phyloP scores from a whole-genome alignment of 2,329 filamentous ascomycete genomes.

The Colletotrichum destructivum region DNA sequence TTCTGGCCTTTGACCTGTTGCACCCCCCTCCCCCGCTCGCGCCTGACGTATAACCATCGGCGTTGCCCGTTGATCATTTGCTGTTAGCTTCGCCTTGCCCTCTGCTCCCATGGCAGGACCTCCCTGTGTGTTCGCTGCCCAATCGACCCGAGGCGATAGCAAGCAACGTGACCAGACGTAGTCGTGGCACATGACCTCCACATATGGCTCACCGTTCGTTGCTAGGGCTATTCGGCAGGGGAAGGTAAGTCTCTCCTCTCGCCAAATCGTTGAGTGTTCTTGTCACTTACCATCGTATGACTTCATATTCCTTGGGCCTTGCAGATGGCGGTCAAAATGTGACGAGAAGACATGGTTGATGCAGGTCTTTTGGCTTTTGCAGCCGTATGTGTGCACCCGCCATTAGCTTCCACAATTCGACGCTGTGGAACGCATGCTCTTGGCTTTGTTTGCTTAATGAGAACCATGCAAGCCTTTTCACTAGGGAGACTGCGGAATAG shows the following conservation, averaged over 20 bases:
- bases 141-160: conserved; percentile 34
- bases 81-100: conserved; percentile 39
- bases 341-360: conserved; percentile 41
- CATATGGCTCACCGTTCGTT: conserved; percentile 33
- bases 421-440: conserved; percentile 33
- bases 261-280: conserved; percentile 1
- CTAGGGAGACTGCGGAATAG: conserved; percentile 2
- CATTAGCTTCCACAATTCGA: conserved; percentile 33
- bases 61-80: conserved; percentile 30
- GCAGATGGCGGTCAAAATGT: conserved; percentile 42
- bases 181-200: conserved; percentile 39
- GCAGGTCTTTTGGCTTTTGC: conserved; percentile 37
- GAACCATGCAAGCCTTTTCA: conserved; percentile 20
- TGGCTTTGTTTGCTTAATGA: conserved; percentile 37
- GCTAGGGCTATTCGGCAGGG: conserved; percentile 18
- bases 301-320: conserved; percentile 32
- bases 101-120: conserved; percentile 41
- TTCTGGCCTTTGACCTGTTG: conserved; percentile 22
- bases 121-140: conserved; percentile 34
- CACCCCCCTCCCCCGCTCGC: neutral
- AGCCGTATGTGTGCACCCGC: conserved; percentile 38
- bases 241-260: conserved; percentile 16
- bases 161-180: conserved; percentile 29
- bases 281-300: conserved; percentile 33
- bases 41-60: conserved; percentile 25